Base-by-base conservation (phyloP, 345 rosid genomes). In the Pseudoturritis turrita region DNA sequence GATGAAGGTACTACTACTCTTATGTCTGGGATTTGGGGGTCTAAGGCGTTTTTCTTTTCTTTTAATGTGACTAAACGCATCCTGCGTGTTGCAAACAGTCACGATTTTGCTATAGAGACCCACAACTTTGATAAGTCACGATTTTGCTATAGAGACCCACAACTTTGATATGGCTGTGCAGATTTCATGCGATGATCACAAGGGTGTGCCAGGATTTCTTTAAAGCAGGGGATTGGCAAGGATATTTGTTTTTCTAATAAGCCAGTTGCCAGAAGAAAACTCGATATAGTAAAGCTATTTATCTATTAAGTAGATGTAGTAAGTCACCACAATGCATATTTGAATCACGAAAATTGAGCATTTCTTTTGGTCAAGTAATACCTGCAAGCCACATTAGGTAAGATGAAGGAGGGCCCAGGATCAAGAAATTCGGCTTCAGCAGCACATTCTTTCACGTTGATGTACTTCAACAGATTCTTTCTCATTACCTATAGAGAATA, bases 301-400 rank as follows among this genome's bases (percentile, higher is more conserved):
- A 46, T 57, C 44, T 56, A 47, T 56, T 40, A 22, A 41, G 62
- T 51, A 49, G 67, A 40, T 18, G 46, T 23, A 41, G 63, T 29
- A 57, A 74, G 21, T 21, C 39, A 49, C 44, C 28, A 75, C 36
- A 68, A 62, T 28, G 68, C 70, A 44, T 68, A 54, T 35, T 25
- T 46, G 36, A 75, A 68, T 51, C 57, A 66, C 25, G 40, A 49
- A 73, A 65, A 50, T 33, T 21, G 19, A 41, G 44, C 35, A 23
- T 54, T 45, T 69, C 58, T 61, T 55, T 51, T 43, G 57, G 33
- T 62, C 56, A 62, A 53, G 66, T 61, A 68, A 61, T 80, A 89
- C 96, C 97, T 90, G 97, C 96, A 90, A 74, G 89, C 85, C 55
- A 93, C 94, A 62, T 86, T 89, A 15, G 97, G 92, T 53, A 89